Conservation (phyloP, 495 filamentous ascomycete genomes). For the Viridothelium virens region DNA sequence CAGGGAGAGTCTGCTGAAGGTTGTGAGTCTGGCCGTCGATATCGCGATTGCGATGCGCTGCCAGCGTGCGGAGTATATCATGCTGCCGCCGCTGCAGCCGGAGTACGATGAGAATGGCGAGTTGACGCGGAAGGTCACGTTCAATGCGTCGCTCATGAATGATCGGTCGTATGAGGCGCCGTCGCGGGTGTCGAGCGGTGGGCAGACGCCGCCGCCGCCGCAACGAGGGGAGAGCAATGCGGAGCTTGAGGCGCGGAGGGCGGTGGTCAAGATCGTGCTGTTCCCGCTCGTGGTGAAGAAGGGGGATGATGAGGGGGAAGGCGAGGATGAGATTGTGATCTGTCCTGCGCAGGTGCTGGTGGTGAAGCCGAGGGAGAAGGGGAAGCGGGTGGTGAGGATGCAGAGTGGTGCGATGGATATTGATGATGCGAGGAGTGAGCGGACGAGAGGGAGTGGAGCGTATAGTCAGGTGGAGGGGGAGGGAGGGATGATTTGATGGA, state of each 20-base stretch:
- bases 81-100: conserved; percentile 91
- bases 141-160: conserved; percentile 89
- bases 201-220: not conserved
- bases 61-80: conserved; percentile 91
- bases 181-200: not conserved
- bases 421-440: conserved; percentile 27
- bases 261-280: conserved; percentile 78
- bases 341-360: conserved; percentile 89
- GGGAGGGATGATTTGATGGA: not conserved
- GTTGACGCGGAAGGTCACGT: conserved; percentile 67
- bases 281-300: conserved; percentile 94
- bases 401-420: conserved; percentile 39
- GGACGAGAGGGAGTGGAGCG: conserved; percentile 28
- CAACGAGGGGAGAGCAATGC: conserved; percentile 47
- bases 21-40: conserved; percentile 73
- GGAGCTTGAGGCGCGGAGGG: conserved; percentile 63
- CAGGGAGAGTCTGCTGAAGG: conserved; percentile 69
- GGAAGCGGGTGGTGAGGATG: conserved; percentile 40
- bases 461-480: conserved; percentile 11
- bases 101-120: conserved; percentile 92
- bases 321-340: conserved; percentile 87
- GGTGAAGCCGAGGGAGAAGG: conserved; percentile 28
- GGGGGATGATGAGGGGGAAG: conserved; percentile 75
- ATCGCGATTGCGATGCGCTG: conserved; percentile 94
- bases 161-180: conserved; percentile 66